Base-by-base conservation (phyloP, 208 protist genomes). In the Trypanosomatidae sp. region DNA sequence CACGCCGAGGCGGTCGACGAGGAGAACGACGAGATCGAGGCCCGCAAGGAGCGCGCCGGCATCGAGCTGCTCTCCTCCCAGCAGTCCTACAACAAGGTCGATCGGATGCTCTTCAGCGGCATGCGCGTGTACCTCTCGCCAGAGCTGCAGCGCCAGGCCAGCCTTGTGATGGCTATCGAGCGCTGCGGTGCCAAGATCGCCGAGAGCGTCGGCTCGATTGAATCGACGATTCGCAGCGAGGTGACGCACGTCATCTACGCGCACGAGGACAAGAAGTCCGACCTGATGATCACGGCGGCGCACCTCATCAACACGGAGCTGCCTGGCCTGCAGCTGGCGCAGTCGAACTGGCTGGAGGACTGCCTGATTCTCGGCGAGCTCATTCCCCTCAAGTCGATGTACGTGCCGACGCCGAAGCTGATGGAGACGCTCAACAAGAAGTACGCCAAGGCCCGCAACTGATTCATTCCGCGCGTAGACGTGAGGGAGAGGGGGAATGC, bases 351-450 rank as follows among this genome's bases (percentile, higher is more conserved):
- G 91, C 62, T 86, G 36, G 90, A 95, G 80, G 92, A 97, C 71
- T 93, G 90, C 72, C 73, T 97, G 19, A 87, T 95, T 13, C 64
- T 95, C 15, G 89, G 89, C 13, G 91, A 95, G 83, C 55, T 91
- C 25, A 66, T 95, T 41, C 92, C 92, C 0, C 69, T 88, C 1
- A 79, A 83, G 58, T 87, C 83, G 25, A 85, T 87, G 86, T 97
- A 97, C 73, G 81, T 82, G 5, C 87, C 91, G 22, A 90, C 92
- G 0, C 71, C 62, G 52, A 97, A 94, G 74, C 80, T 95, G 46
- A 82, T 94, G 79, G 84, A 89, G 64, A 95, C 91, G 12, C 85
- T 95, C 36, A 83, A 82, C 70, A 96, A 94, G 77, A 94, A 93
- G 77, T 86, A 82, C 65, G 64, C 58, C n/a, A 89, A 86, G 66